Percentiles rank a stretch among this genome's conserved stretches.
phyloP scores from a whole-genome alignment of 2,329 filamentous ascomycete species.

The Colletotrichum truncatum region DNA sequence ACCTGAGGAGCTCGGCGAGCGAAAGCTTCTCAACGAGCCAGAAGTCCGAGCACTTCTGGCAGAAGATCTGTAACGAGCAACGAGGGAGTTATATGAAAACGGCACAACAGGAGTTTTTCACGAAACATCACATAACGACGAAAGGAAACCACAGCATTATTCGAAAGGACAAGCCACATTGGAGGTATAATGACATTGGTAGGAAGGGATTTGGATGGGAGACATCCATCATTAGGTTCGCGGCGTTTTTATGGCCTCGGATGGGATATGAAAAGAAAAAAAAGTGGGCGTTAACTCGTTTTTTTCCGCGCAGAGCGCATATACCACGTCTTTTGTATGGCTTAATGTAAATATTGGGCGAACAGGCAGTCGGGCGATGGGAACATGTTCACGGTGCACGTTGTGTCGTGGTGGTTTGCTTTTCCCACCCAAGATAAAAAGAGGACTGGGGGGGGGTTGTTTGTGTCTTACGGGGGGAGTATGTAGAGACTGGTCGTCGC shows the following conservation, averaged over 20 bases:
- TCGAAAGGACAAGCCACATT: conserved; percentile 10
- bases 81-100: neutral
- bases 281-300: conserved; percentile 16
- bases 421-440: neutral
- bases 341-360: conserved; percentile 25
- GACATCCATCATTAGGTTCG: conserved; percentile 11
- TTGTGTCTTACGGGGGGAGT: neutral
- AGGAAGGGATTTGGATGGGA: conserved; percentile 11
- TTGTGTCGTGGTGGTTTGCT: neutral
- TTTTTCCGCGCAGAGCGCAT: conserved; percentile 17
- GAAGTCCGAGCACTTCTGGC: conserved; percentile 62
- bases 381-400: neutral
- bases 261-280: conserved; percentile 2
- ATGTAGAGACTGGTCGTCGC: neutral
- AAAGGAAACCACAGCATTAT: conserved; percentile 20
- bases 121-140: conserved; percentile 20
- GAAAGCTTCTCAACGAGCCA: conserved; percentile 72
- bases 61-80: conserved; percentile 45
- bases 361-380: neutral
- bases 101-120: conserved; percentile 18
- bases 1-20: conserved; percentile 78
- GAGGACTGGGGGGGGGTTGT: neutral
- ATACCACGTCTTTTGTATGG: conserved; percentile 29
- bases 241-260: conserved; percentile 20
- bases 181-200: conserved; percentile 20